Base-by-base conservation (phyloP, 2,329 filamentous ascomycete genomes). In the Sphaerulina musiva region DNA sequence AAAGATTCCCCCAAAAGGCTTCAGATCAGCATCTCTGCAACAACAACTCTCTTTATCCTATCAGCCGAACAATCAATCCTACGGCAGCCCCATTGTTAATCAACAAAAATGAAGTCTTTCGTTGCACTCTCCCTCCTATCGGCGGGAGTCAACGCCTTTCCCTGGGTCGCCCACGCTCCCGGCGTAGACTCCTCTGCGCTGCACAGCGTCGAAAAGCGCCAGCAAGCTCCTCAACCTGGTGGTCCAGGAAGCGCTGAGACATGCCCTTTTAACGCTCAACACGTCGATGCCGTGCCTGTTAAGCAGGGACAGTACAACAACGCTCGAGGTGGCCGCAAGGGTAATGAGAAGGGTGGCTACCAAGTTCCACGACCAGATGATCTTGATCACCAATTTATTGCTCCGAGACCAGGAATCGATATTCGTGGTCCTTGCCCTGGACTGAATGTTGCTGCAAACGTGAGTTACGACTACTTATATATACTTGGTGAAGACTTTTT, bases 361-460 rank as follows among this genome's bases (percentile, higher is more conserved):
- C 66, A 71, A 50, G 75, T 77, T 0, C 75, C 75, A 32, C 73
- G 70, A 14, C 61, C 64, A 43, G 71, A 71, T n/a, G 73, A 75
- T 51, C 65, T 60, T 34, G 72, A 70, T 1, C 66, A 73, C 61
- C 48, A 64, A 44, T 75, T 70, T 46, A 57, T 66, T 12, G 66
- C 71, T 10, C 72, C 73, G 4, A 34, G 65, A 62, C 61, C 44
- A 48, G 50, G 44, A n/a, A 39, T 62, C n/a, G 74, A 76, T 54
- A 72, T 76, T 48, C 70, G 72, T 46, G 72, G 72, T 11, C 66
- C 66, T 43, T 60, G 56, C 47, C 56, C 56, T 8, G 56, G 55
- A 34, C 41, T 51, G 29, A 50, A 53, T 32, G 17, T 40, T 42
- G 53, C 49, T 31, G 55, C 53, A 46, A 54, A 57, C 46, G 31